Evolutionary conservation across 805 yeast species (phyloP).

Genomic region (Lipomyces mesembrius): DNA sequence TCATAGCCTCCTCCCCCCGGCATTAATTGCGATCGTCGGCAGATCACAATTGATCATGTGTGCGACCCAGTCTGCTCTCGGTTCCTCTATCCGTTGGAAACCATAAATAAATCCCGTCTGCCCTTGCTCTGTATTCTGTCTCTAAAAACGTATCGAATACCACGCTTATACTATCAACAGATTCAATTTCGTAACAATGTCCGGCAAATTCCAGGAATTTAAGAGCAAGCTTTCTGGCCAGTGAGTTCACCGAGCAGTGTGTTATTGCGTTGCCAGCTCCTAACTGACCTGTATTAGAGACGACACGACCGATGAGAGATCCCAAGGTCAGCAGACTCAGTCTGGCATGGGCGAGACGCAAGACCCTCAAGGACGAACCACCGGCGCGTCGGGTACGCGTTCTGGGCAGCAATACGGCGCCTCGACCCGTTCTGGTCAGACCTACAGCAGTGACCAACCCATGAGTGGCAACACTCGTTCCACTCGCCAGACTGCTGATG

Average conservation of each 20-base stretch:
- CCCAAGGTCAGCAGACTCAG: not conserved
- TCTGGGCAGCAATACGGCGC: not conserved
- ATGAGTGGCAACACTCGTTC: not conserved
- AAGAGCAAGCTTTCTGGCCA: slow-evolving; percentile 23
- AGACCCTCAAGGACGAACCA: not conserved
- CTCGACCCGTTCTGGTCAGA: slow-evolving; percentile 13
- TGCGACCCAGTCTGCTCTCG: not conserved
- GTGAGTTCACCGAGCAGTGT: slow-evolving; percentile 6
- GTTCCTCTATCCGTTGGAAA: not conserved
- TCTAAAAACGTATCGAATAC: not conserved
- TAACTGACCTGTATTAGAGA: not conserved
- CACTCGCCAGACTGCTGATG: slow-evolving; percentile 3
- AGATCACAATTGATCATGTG: not conserved
- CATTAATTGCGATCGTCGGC: not conserved
- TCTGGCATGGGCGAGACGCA: not conserved
- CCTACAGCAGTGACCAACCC: slow-evolving; percentile 7
- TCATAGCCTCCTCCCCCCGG: not conserved
- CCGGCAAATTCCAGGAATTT: slow-evolving; percentile 20
- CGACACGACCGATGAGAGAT: not conserved
- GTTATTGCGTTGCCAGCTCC: not conserved
- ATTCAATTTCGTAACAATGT: slow-evolving; percentile 11
- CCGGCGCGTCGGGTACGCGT: not conserved
- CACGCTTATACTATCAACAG: not conserved
- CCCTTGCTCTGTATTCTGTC: not conserved
- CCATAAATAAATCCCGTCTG: not conserved